Base-by-base conservation (phyloP, 1,284 basidiomycete species). In the Moniliella sp. region DNA sequence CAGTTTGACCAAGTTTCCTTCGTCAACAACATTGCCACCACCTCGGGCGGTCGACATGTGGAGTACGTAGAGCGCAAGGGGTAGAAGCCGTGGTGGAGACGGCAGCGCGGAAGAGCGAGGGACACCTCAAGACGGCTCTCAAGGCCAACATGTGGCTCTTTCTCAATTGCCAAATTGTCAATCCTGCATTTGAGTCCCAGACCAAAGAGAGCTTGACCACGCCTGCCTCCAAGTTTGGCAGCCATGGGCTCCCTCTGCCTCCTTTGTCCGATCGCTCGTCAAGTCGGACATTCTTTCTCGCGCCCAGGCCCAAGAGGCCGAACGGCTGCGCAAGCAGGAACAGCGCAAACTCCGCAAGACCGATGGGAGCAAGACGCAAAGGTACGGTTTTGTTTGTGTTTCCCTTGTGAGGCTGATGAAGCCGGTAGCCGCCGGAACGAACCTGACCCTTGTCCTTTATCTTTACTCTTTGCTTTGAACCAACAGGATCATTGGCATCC, bases 131-230 rank as follows among this genome's bases (percentile, higher is more conserved):
- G 75, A 38, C 83, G 93, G 64, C 76, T 97, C 65, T 88, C 82
- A 67, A 86, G 78, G 14, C n/a, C 57, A 86, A 99, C 58, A 83
- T 97, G 72, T 91, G 83, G 83, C 71, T 99, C 39, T 99, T 97
- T 57, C 78, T 99, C 60, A 97, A 97, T 54, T 75, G 81, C 14
- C 68, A 93, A 42, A 78, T 97, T 43, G 86, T 93, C 65, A 99
- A 99, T 59, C 88, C 91, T 5, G 82, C 86, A 1, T 99, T 99
- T 63, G 88, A 99, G 68, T 86, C 82, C 66, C 91, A 99, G 64
- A 97, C 91, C 29, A 99, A 99, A 66, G 91, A 99, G 63, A 81
- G 76, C 4, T 65, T 97, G 46, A 97, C 86, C 1, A 66, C 94
- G 29, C 76, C 77, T 15, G 67, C 75, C 25, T 76, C 74, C 30